Evolutionary conservation across 768 basidiomycete genomes (phyloP).

Genomic region (Lentinus tigrinus): DNA sequence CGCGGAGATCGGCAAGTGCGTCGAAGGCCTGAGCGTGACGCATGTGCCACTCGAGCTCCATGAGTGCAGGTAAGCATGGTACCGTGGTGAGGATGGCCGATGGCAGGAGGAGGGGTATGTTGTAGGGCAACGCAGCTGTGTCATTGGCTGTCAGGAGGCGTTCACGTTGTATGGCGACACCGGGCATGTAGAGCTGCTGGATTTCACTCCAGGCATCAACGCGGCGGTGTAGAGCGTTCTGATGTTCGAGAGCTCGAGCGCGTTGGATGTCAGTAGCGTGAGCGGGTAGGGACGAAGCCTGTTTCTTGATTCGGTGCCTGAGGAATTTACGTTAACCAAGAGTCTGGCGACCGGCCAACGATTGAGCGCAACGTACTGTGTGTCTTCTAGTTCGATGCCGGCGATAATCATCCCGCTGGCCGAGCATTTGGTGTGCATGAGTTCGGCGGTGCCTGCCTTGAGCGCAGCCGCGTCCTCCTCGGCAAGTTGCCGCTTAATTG

Average conservation of each 20-base stretch:
- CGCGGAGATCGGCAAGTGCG: conserved; percentile 4
- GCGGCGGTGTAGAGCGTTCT: background rate
- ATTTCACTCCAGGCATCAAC: background rate
- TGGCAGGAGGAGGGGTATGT: conserved; percentile 8
- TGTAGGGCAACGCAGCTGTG: background rate
- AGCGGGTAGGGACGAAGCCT: background rate
- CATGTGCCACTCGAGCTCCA: background rate
- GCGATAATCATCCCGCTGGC: background rate
- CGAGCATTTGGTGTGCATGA: background rate
- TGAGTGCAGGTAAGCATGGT: background rate
- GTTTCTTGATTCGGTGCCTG: background rate
- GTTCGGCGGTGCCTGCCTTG: background rate
- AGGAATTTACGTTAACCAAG: background rate
- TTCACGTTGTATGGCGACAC: background rate
- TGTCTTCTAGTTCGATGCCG: background rate
- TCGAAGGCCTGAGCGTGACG: conserved; percentile 3
- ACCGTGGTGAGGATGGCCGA: background rate
- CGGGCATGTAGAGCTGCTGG: background rate
- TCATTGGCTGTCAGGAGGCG: background rate
- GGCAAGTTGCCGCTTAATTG: background rate
- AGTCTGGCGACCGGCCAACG: too few species aligned
- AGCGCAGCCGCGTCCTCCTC: background rate
- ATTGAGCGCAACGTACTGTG: background rate
- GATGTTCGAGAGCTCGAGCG: background rate
- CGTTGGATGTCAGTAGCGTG: background rate